These are phyloP conservation scores for Pythium rhizo-oryzae DNA, from an alignment of 352 stramenopile species.

Conservation along the genomic window DNA sequence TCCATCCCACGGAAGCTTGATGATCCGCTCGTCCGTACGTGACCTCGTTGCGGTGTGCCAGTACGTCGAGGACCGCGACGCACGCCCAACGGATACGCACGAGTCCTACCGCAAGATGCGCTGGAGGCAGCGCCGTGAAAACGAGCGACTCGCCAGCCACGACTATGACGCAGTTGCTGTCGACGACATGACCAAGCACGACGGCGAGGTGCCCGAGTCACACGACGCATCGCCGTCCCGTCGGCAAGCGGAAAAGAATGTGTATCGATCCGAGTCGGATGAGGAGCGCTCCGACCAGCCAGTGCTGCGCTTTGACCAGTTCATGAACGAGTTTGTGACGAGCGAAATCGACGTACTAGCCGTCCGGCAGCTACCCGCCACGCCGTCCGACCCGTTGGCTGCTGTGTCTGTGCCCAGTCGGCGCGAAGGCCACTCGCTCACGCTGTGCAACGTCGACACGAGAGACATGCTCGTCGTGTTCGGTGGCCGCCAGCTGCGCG, in stretches of 20 bases:
- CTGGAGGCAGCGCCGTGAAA: conserved; percentile 44
- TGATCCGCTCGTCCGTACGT: conserved; percentile 30
- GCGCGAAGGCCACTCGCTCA: conserved; percentile 67
- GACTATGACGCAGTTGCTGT: background rate
- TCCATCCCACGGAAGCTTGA: background rate
- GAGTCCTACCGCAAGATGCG: conserved; percentile 54
- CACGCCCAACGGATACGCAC: background rate
- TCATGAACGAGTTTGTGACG: conserved; percentile 26
- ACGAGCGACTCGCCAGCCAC: conserved; percentile 14
- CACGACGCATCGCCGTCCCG: background rate
- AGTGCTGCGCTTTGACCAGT: conserved; percentile 11
- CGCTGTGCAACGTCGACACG: conserved; percentile 34
- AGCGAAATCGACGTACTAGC: conserved; percentile 19
- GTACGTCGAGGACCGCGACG: conserved; percentile 28
- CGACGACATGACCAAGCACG: background rate
- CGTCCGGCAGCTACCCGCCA: conserved; percentile 18
- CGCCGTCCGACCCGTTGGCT: conserved; percentile 40
- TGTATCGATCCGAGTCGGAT: background rate
- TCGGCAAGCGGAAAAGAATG: background rate
- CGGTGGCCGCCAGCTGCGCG: conserved; percentile 52
- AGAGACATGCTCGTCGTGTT: conserved; percentile 42
- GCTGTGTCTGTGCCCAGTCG: conserved; percentile 51
- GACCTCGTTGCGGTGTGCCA: conserved; percentile 48
- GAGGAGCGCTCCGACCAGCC: background rate
- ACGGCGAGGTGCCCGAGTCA: background rate